Evolutionary conservation across 495 filamentous ascomycete genomes (phyloP).

Genomic region (Haplographium delicatum): DNA sequence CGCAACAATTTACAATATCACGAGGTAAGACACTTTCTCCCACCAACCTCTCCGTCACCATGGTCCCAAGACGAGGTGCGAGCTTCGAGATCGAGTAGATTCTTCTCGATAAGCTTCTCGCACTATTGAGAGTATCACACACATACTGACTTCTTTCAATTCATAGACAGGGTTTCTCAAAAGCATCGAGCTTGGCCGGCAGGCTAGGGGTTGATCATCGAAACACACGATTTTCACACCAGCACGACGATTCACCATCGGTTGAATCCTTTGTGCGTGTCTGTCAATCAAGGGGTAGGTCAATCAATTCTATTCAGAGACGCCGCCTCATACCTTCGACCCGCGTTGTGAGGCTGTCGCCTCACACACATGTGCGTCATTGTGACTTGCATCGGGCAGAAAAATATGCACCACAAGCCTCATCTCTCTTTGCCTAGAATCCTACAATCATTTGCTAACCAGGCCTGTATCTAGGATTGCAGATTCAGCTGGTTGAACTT

Average conservation of each 20-base stretch:
- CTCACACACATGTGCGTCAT: too few species aligned
- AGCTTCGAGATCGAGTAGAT: too few species aligned
- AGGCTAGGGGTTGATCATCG: conserved; percentile 7
- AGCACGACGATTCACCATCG: conserved; percentile 10
- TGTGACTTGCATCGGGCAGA: too few species aligned
- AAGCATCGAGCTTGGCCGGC: neutral
- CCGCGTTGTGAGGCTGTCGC: too few species aligned
- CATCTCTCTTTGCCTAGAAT: too few species aligned
- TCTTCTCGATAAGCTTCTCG: too few species aligned
- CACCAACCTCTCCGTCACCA: conserved; percentile 5
- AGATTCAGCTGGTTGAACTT: too few species aligned
- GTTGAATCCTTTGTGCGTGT: neutral
- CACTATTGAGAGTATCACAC: conserved; percentile 7
- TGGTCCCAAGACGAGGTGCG: too few species aligned
- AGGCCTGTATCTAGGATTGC: too few species aligned
- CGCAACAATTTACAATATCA: conserved; percentile 8
- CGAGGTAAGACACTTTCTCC: conserved; percentile 22
- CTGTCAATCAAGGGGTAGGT: conserved; percentile 18
- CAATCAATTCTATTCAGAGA: neutral
- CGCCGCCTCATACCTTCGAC: too few species aligned
- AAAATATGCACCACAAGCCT: too few species aligned
- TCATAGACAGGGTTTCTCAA: conserved; percentile 7
- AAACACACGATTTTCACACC: conserved; percentile 6
- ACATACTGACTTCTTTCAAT: conserved; percentile 10
- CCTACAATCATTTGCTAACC: too few species aligned